A percentile compares a stretch with the other conserved stretches of the same genome.
Conservation (phyloP, 1,284 basidiomycete species). For the Schizophyllum commune region DNA sequence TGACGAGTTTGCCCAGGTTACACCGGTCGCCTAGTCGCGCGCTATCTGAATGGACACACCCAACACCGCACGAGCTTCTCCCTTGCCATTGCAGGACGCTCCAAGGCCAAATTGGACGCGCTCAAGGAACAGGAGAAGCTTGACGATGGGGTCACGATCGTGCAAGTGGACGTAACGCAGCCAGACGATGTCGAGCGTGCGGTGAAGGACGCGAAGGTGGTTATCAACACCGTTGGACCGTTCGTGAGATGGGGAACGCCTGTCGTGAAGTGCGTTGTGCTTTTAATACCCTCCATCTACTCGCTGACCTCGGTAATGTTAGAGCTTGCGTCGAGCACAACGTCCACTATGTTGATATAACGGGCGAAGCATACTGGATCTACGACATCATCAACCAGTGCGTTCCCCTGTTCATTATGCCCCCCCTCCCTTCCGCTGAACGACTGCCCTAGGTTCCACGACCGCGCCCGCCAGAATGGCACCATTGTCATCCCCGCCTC, state of each 20-base stretch:
- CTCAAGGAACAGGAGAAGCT: conserved; percentile 35
- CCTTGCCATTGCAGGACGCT: conserved; percentile 55
- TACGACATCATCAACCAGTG: conserved; percentile 30
- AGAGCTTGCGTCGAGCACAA: conserved; percentile 35
- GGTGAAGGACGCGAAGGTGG: conserved; percentile 48
- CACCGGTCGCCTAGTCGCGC: conserved; percentile 55
- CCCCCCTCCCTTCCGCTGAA: background rate
- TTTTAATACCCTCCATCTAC: background rate
- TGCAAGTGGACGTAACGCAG: conserved; percentile 47
- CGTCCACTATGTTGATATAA: conserved; percentile 38
- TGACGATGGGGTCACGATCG: conserved; percentile 31
- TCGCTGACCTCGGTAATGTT: background rate
- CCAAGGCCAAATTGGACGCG: conserved; percentile 42
- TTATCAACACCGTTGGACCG: conserved; percentile 64
- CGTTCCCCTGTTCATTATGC: conserved; percentile 8
- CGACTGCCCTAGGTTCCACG: conserved; percentile 42
- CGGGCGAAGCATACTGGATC: conserved; percentile 34
- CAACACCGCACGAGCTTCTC: conserved; percentile 47
- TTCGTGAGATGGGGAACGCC: conserved; percentile 57
- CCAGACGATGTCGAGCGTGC: conserved; percentile 38
- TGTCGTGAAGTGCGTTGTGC: conserved; percentile 42
- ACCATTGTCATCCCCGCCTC: conserved; percentile 65
- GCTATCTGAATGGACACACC: conserved; percentile 53
- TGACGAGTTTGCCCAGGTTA: conserved; percentile 33
- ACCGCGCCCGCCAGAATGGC: conserved; percentile 53